Base-by-base conservation (phyloP, 2,329 filamentous ascomycete species). In the Sphaerostilbella broomeana region DNA sequence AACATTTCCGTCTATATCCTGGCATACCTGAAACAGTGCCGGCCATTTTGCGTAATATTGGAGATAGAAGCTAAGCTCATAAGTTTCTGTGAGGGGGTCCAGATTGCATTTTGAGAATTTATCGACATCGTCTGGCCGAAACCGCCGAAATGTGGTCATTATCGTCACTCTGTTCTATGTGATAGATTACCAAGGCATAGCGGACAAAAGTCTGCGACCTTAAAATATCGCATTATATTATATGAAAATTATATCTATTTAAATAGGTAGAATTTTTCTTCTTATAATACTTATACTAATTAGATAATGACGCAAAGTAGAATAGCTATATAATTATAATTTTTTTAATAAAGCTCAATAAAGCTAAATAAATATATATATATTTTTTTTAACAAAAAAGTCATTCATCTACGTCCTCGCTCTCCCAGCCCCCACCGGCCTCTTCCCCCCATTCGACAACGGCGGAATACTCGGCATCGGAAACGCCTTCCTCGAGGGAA, bases 31-130 rank as follows among this genome's bases (percentile, higher is more conserved):
- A 67, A 95, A 97, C 29, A 97, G 76, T 18, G 88, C 83, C 2
- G 92, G 92, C 92, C 92, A 98, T 71, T 86, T 87, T 38, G 88
- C 87, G 49, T 95, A 80, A 65, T 98, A 98, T 56, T 94, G 86
- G 44, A 95, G 77, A 68, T 98, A 98, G 69, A 97, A 98, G 47
- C 80, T 78, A 49, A 95, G 76, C 61, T 94, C 88, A 68, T 97
- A 98, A 41, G 94, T 97, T 68, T 98, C 92, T n/a, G 92, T 97
- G 46, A 95, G 73, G 27, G 86, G 86, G 59, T 98, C 92, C 46
- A 98, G 81, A 59, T 98, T 98, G 65, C 89, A 95, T 49, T 88
- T 81, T 51, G 94, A 94, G 63, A 97, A 83, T 51, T 81, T 83
- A 64, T 95, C 80, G 46, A 97, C 73, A 62, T 98, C 92, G 51